These are phyloP conservation scores for Nemania diffusa DNA, from an alignment of 2,329 filamentous ascomycete genomes.

Conservation along the genomic window DNA sequence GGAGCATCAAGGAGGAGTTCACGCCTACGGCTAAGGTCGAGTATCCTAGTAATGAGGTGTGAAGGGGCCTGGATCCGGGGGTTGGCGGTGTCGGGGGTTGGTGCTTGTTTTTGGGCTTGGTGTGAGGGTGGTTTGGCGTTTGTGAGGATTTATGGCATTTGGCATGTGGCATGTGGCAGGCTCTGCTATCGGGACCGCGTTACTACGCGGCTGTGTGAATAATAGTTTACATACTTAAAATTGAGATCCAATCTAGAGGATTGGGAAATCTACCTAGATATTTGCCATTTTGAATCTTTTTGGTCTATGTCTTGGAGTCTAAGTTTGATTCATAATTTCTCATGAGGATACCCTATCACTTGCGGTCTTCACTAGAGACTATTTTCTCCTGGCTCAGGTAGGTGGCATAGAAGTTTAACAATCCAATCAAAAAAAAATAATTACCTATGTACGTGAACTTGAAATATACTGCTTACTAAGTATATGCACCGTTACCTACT, in stretches of 20 bases:
- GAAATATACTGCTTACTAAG: background rate
- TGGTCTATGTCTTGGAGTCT: background rate
- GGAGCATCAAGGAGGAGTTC: conserved; percentile 82
- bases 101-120: background rate
- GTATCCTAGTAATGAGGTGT: conserved; percentile 78
- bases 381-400: background rate
- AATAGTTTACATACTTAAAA: background rate
- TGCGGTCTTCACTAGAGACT: too few relatives aligned
- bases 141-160: background rate
- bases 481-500: background rate
- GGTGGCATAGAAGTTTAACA: background rate
- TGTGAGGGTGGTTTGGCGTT: conserved; percentile 13
- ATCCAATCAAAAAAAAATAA: background rate
- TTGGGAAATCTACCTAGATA: background rate
- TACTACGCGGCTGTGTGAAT: background rate
- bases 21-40: conserved; percentile 67
- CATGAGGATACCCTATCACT: too few relatives aligned
- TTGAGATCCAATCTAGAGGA: background rate
- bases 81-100: background rate
- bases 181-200: background rate
- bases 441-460: background rate
- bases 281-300: background rate
- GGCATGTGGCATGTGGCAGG: background rate
- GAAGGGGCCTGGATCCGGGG: conserved; percentile 31
- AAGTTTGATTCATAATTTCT: background rate